Base-by-base conservation (phyloP, 768 basidiomycete species). In the Termitomyces heimii region DNA sequence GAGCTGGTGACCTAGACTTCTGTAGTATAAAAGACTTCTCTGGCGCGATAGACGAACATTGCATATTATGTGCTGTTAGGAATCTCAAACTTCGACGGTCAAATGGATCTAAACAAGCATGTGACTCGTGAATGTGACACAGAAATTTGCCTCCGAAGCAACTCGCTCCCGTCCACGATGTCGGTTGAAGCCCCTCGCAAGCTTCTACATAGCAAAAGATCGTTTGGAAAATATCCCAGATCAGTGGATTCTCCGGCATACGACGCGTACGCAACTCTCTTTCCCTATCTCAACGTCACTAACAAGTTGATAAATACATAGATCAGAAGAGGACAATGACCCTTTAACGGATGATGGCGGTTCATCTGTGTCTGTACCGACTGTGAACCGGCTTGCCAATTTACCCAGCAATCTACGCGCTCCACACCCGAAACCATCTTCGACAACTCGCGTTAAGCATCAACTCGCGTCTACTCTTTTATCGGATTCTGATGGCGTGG, bases 241-340 rank as follows among this genome's bases (percentile, higher is more conserved):
- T 73, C 73, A 28, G 66, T 82, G 16, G 85, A 89, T 55, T 89
- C 88, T 1, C 88, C 88, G 18, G 87, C 88, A 3, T 89, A 89
- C 72, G 87, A 89, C 70, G 88, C 88, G 77, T 83, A 64, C 35
- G 60, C 60, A 20, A 31, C 47, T 35, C 55, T 45, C 3, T 35
- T 46, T 12, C 18, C 34, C 31, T 60, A 39, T 47, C 16, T 39
- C 35, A 2, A 35, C 29, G 28, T 8, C 1, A 20, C 24, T 26
- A 20, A 55, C 20, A 40, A 6, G 32, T n/a, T 28, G 65, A 60
- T 40, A n/a, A 40, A 40, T 62, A 49, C 64, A 56, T 67, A 89
- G 87, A 69, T 91, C 88, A 4, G 89, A 92, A 66, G 90, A 92
- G 73, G 90, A 92, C 80, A 92, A 92, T 67, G 90, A 92, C 69